Base-by-base conservation (phyloP, 2,329 filamentous ascomycete species). In the Claviceps quebecensis region DNA sequence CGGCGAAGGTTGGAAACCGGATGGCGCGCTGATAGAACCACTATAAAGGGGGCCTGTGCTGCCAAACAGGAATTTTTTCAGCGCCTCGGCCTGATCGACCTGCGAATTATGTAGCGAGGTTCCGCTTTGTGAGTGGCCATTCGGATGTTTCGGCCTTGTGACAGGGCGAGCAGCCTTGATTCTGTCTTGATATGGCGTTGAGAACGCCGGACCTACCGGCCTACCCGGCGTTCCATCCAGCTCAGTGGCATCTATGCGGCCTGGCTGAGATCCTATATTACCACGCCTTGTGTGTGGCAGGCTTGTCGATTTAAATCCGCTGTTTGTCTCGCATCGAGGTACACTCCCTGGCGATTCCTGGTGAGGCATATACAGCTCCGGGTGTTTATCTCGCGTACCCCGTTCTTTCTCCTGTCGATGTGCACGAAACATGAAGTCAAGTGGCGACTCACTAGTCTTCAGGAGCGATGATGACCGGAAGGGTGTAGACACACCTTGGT, bases 401-500 rank as follows among this genome's bases (percentile, higher is more conserved):
- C 76, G 74, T 50, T 82, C 81, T 62, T 81, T 85, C 65, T 93
- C 86, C 54, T 86, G 84, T 48, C 86, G 80, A 59, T 95, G 86
- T 37, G 88, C 89, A 55, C 84, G 84, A 72, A 97, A 97, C 63
- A 97, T 84, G 56, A 95, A 77, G 60, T 97, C 90, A 4, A 97
- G 73, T 1, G 90, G 89, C 11, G 89, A 94, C 55, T 87, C 79
- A 53, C 81, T 56, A 50, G 63, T 52, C 49, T 58, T 52, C 50
- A 59, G 57, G 53, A 60, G 54, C 51, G 65, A 53, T 59, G 67
- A 56, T 62, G 65, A 59, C 59, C 72, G 58, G 61, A 68, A 59
- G 34, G 72, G 67, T 5, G 73, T 73, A 2, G 69, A 68, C 41
- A 75, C 74, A 60, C 75, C 69, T 57, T 71, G 67, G 62, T 77